Evolutionary conservation across 345 rosid genomes (phyloP).

Genomic region (Salix viminalis): DNA sequence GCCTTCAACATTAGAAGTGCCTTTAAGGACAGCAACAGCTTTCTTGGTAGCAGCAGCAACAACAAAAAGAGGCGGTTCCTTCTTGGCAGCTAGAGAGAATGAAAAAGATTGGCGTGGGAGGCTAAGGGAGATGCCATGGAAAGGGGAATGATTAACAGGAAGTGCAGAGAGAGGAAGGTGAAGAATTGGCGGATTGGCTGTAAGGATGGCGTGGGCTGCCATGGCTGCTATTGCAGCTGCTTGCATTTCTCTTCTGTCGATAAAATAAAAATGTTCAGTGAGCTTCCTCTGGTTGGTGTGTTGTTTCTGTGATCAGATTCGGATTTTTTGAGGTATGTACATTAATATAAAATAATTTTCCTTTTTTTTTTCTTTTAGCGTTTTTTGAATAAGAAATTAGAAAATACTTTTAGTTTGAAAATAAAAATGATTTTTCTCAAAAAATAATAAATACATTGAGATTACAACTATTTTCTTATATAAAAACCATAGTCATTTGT

Average conservation of each 20-base stretch:
- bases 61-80: slow-evolving; percentile 35
- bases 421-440: too few relatives aligned
- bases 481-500: too few relatives aligned
- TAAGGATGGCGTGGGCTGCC: slow-evolving; percentile 54
- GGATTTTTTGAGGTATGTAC: too few relatives aligned
- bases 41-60: slow-evolving; percentile 67
- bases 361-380: too few relatives aligned
- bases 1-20: slow-evolving; percentile 77
- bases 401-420: too few relatives aligned
- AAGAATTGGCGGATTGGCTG: slow-evolving; percentile 25
- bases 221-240: slow-evolving; percentile 43
- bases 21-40: slow-evolving; percentile 89
- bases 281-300: neutral
- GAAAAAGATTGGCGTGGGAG: slow-evolving; percentile 40
- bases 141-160: slow-evolving; percentile 34
- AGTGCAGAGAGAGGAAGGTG: slow-evolving; percentile 20
- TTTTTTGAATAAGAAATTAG: too few relatives aligned
- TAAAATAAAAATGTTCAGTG: neutral
- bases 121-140: slow-evolving; percentile 55
- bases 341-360: too few relatives aligned
- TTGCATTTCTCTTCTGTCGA: slow-evolving; percentile 13
- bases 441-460: too few relatives aligned
- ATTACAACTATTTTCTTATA: too few relatives aligned
- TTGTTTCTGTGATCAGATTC: too few relatives aligned
- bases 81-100: slow-evolving; percentile 29